Percentiles rank a stretch among this genome's conserved stretches.
Conservation (phyloP, 257 asterid species). For the Leptodermis oblonga region DNA sequence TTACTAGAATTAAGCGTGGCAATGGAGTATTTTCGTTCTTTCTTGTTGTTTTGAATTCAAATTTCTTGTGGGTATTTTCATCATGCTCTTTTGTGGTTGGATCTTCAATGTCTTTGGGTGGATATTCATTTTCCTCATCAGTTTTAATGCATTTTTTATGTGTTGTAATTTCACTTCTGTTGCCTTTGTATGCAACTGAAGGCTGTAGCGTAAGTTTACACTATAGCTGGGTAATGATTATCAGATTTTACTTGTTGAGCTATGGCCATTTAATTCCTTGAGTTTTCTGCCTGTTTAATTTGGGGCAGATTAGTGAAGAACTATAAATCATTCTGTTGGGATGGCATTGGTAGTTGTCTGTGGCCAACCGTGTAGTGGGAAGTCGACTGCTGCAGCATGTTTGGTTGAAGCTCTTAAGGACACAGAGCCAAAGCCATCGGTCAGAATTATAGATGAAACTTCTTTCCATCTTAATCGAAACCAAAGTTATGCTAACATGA, state of each 20-base stretch:
- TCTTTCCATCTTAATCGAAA: slow-evolving; percentile 84
- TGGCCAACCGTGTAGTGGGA: slow-evolving; percentile 97
- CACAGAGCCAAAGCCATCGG: slow-evolving; percentile 56
- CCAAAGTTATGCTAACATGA: slow-evolving; percentile 77
- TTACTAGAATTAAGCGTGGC: no score
- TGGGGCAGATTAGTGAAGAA: slow-evolving; percentile 1
- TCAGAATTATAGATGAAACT: slow-evolving; percentile 65
- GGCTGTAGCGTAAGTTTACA: not conserved
- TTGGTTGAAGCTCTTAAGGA: slow-evolving; percentile 77
- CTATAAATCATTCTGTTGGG: slow-evolving; percentile 10
- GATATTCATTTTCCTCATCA: not conserved
- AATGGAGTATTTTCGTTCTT: no score
- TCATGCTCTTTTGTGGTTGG: no score
- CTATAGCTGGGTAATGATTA: not conserved
- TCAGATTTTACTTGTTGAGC: not conserved
- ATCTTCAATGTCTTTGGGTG: not conserved
- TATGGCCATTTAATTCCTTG: not conserved
- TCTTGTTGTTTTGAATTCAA: no score
- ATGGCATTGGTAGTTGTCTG: slow-evolving; percentile 98
- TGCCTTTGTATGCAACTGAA: not conserved
- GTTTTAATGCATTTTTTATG: no score
- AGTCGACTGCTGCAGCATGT: slow-evolving; percentile 73
- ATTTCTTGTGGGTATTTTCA: no score
- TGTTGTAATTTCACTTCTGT: not conserved
- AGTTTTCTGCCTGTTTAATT: not conserved